Evolutionary conservation across 129 eudicot genomes (phyloP).

Genomic region (Saussurea involucrata): DNA sequence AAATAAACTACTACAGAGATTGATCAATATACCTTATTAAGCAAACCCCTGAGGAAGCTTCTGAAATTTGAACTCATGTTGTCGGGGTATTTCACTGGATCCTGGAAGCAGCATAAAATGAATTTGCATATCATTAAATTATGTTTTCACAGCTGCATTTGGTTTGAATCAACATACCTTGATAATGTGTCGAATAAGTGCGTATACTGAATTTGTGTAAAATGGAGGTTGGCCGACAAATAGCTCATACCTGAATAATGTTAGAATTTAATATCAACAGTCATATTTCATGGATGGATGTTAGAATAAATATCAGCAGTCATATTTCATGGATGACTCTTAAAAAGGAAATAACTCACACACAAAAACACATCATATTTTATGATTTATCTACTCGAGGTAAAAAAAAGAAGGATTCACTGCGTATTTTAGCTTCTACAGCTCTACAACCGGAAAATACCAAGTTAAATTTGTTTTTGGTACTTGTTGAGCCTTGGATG

Average conservation of each 20-base stretch:
- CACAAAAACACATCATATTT: neutral
- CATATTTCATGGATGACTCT: neutral
- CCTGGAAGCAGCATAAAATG: slow-evolving; percentile 41
- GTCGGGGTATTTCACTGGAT: slow-evolving; percentile 93
- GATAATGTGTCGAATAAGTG: slow-evolving; percentile 86
- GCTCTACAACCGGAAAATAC: neutral
- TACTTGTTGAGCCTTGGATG: neutral
- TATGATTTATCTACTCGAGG: neutral
- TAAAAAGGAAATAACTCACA: neutral
- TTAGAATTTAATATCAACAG: neutral
- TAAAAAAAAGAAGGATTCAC: neutral
- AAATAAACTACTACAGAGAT: slow-evolving; percentile 4
- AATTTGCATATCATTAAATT: neutral
- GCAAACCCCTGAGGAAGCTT: slow-evolving; percentile 89
- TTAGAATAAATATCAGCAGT: neutral
- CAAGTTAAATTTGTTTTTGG: neutral
- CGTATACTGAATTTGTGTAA: slow-evolving; percentile 96
- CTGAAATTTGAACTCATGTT: slow-evolving; percentile 81
- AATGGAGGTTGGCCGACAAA: slow-evolving; percentile 99
- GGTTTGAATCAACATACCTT: slow-evolving; percentile 45
- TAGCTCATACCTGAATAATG: slow-evolving; percentile 75
- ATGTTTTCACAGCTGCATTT: neutral
- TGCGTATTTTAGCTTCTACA: neutral
- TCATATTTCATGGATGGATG: neutral
- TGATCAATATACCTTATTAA: slow-evolving; percentile 62